A percentile compares a stretch with the other conserved stretches of the same genome.
These are phyloP conservation scores for Geotrichum candidum DNA, from an alignment of 1,139 yeast species.

Conservation along the genomic window DNA sequence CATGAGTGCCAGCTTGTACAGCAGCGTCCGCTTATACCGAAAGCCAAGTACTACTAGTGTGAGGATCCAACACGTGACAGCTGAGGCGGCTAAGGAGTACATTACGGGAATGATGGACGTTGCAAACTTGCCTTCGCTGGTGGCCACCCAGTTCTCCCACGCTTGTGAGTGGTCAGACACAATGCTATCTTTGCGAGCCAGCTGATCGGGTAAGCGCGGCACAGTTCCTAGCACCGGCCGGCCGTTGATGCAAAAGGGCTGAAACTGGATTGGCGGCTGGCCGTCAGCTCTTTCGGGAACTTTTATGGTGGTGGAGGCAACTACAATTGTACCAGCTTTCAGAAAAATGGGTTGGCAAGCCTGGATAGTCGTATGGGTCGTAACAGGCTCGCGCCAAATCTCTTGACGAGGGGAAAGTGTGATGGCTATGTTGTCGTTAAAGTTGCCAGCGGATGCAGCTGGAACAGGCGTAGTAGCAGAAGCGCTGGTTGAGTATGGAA, in stretches of 20 bases:
- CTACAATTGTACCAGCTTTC: slow-evolving; percentile 2
- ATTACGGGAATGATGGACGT: slow-evolving; percentile 39
- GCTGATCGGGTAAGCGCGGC: neutral
- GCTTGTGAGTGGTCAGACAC: neutral
- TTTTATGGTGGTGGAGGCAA: slow-evolving; percentile 3
- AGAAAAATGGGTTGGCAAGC: slow-evolving; percentile 10
- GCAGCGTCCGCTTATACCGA: slow-evolving; percentile 47
- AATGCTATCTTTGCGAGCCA: neutral
- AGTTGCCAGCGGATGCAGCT: neutral
- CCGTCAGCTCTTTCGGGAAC: neutral
- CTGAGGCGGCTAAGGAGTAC: slow-evolving; percentile 57
- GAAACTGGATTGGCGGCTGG: slow-evolving; percentile 1
- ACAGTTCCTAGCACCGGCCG: slow-evolving; percentile 20
- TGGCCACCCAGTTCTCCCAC: slow-evolving; percentile 11
- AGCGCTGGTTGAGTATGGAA: neutral
- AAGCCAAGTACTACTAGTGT: slow-evolving; percentile 47
- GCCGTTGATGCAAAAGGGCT: slow-evolving; percentile 17
- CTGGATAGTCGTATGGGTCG: neutral
- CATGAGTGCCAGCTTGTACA: slow-evolving; percentile 27
- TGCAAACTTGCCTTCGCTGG: slow-evolving; percentile 3
- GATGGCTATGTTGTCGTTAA: neutral
- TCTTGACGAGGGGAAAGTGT: slow-evolving; percentile 3
- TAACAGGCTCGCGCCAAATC: slow-evolving; percentile 11
- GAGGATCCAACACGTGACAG: slow-evolving; percentile 58
- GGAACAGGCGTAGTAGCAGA: neutral